Evolutionary conservation across 139 green algal species (phyloP).

Genomic region (Micromonas commoda): DNA sequence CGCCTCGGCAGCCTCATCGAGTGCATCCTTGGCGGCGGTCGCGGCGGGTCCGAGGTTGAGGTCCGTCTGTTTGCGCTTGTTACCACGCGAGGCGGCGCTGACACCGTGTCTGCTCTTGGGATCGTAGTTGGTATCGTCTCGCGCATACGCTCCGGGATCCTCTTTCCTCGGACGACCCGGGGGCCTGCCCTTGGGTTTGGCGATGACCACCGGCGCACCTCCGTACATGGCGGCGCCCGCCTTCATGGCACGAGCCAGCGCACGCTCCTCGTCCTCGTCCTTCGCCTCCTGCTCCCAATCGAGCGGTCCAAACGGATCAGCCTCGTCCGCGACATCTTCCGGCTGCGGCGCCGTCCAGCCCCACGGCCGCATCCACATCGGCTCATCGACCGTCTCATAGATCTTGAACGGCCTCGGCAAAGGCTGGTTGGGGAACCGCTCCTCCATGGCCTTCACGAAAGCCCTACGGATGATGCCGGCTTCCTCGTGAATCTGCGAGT

Average conservation of each 20-base stretch:
- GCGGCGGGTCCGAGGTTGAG: not conserved
- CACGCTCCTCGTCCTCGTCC: not conserved
- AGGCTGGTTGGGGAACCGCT: not conserved
- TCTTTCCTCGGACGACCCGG: too few relatives aligned
- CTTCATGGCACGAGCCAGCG: not conserved
- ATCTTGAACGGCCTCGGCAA: not conserved
- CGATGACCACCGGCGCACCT: too few relatives aligned
- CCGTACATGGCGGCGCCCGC: not conserved
- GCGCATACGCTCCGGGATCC: too few relatives aligned
- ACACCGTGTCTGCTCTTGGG: not conserved
- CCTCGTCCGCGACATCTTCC: conserved; percentile 1
- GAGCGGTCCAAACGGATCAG: not conserved
- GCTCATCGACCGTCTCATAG: not conserved
- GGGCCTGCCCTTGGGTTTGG: too few relatives aligned
- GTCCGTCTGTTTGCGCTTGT: not conserved
- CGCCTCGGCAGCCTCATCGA: not conserved
- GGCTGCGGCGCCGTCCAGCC: not conserved
- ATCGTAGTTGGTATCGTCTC: too few relatives aligned
- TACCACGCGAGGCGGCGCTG: too few relatives aligned
- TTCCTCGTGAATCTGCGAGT: conserved; percentile 8
- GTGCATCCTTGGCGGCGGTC: not conserved
- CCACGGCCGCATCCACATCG: not conserved
- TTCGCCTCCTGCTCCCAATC: not conserved
- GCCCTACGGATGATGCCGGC: not conserved
- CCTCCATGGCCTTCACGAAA: not conserved